These are phyloP conservation scores for Plantago major DNA, from an alignment of 257 asterid species.

Conservation along the genomic window DNA sequence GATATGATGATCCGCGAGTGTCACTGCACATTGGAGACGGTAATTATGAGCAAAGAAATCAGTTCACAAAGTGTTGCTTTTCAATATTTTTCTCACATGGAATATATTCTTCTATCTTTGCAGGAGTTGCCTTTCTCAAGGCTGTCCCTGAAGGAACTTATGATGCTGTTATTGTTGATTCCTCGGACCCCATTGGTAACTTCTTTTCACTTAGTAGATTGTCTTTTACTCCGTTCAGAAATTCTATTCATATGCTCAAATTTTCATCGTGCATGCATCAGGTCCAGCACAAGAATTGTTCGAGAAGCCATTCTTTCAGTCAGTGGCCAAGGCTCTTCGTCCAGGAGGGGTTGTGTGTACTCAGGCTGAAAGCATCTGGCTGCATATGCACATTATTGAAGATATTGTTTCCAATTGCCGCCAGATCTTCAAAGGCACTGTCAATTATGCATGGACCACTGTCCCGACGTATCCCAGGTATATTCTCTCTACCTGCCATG, in stretches of 20 bases:
- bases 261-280: conserved; percentile 23
- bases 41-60: conserved; percentile 19
- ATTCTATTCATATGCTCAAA: background rate
- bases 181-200: conserved; percentile 98
- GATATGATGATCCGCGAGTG: conserved; percentile 94
- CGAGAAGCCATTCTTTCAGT: conserved; percentile 87
- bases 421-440: conserved; percentile 92
- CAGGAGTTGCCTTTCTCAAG: conserved; percentile 94
- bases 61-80: background rate
- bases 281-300: conserved; percentile 99
- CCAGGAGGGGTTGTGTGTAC: conserved; percentile 98
- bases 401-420: conserved; percentile 80
- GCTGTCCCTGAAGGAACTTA: conserved; percentile 89
- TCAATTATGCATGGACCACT: conserved; percentile 96
- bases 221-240: background rate
- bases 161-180: conserved; percentile 92
- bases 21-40: conserved; percentile 89
- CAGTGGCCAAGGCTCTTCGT: conserved; percentile 92
- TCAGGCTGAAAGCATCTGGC: conserved; percentile 99
- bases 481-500: background rate
- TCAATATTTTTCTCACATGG: background rate
- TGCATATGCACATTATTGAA: conserved; percentile 98
- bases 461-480: conserved; percentile 98
- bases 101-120: conserved; percentile 15
- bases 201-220: background rate